Conservation (phyloP, 129 eudicot species). For the Sambucus nigra region DNA sequence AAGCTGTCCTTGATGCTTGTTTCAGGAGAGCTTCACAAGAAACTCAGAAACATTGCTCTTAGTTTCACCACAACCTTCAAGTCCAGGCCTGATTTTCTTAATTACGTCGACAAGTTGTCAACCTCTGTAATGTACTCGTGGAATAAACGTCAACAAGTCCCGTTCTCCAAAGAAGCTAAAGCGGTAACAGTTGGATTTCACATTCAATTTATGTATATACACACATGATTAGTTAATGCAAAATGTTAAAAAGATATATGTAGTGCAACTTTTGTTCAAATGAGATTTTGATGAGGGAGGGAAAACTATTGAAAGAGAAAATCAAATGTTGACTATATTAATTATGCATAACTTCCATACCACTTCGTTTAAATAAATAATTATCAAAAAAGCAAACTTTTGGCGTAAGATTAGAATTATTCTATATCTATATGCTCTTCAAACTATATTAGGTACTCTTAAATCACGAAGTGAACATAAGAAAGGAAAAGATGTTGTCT, state of each 20-base stretch:
- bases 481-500: too few species aligned
- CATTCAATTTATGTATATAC: neutral
- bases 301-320: too few species aligned
- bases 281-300: too few species aligned
- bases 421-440: too few species aligned
- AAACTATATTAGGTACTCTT: too few species aligned
- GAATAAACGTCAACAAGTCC: constrained; percentile 6
- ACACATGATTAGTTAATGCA: too few species aligned
- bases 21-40: constrained; percentile 33
- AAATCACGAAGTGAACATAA: too few species aligned
- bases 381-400: too few species aligned
- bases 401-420: too few species aligned
- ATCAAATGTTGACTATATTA: too few species aligned
- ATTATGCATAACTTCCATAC: too few species aligned
- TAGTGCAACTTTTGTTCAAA: neutral
- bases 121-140: constrained; percentile 16
- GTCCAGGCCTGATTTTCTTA: constrained; percentile 18
- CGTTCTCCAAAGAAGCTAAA: constrained; percentile 27
- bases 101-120: constrained; percentile 12
- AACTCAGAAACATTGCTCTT: constrained; percentile 23
- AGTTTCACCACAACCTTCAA: constrained; percentile 14
- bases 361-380: too few species aligned
- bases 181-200: constrained; percentile 9
- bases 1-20: constrained; percentile 34
- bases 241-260: neutral